Conservation (phyloP, 352 stramenopile species). For the Peronosclerospora sorghi region DNA sequence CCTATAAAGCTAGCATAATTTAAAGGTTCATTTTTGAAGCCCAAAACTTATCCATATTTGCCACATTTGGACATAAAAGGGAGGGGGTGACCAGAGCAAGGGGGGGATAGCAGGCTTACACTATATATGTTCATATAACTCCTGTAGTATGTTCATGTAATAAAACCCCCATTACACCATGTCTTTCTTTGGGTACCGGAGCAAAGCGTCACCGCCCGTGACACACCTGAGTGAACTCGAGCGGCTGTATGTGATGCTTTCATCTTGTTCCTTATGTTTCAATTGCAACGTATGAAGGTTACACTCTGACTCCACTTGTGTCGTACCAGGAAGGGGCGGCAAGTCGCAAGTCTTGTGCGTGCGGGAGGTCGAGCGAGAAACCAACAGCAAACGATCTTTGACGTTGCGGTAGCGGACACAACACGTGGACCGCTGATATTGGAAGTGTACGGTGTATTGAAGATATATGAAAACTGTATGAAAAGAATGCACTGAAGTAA, state of each 20-base stretch:
- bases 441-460: conserved; percentile 27
- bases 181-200: conserved; percentile 62
- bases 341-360: conserved; percentile 73
- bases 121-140: too few relatives aligned
- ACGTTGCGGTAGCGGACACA: conserved; percentile 57
- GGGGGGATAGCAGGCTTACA: too few relatives aligned
- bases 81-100: too few relatives aligned
- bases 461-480: background rate
- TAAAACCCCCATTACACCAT: conserved; percentile 23
- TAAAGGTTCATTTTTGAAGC: too few relatives aligned
- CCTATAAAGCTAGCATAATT: too few relatives aligned
- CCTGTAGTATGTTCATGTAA: too few relatives aligned
- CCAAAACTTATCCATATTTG: too few relatives aligned
- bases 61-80: too few relatives aligned
- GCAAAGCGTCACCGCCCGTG: conserved; percentile 38
- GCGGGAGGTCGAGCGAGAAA: conserved; percentile 74
- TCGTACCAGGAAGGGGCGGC: conserved; percentile 41
- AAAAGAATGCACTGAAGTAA: background rate
- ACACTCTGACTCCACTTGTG: conserved; percentile 5
- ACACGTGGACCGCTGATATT: conserved; percentile 33
- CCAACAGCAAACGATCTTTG: conserved; percentile 77
- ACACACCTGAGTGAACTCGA: conserved; percentile 76
- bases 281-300: background rate
- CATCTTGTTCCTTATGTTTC: conserved; percentile 1
- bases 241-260: conserved; percentile 39